Percentiles rank a stretch among this genome's conserved stretches.
These are phyloP conservation scores for Oryza meridionalis DNA, from an alignment of 176 grass and related monocot species.

Conservation along the genomic window DNA sequence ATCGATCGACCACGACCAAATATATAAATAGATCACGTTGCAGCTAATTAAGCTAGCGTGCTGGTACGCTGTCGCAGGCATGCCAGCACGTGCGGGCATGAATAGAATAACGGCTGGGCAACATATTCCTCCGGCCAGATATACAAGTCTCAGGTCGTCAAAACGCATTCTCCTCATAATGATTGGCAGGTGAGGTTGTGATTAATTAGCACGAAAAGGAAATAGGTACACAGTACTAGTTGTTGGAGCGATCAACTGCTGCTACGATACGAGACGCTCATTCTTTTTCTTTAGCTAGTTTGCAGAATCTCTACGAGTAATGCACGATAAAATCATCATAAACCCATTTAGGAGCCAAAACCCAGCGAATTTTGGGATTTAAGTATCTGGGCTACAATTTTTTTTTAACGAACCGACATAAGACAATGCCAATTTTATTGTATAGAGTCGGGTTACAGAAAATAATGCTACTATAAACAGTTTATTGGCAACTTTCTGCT, in stretches of 20 bases:
- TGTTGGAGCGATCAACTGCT: neutral
- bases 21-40: neutral
- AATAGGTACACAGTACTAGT: neutral
- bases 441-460: neutral
- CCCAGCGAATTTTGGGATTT: neutral
- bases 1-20: neutral
- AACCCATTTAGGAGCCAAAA: neutral
- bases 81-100: neutral
- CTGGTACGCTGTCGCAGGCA: neutral
- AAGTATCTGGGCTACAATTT: neutral
- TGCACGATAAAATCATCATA: neutral
- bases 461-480: neutral
- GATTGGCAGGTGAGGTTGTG: neutral
- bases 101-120: neutral
- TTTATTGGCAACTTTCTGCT: neutral
- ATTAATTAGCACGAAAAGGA: neutral
- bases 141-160: neutral
- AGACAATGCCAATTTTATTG: no score
- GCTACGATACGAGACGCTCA: neutral
- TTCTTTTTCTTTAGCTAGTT: neutral
- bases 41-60: neutral
- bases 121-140: neutral
- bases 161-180: conserved; percentile 2
- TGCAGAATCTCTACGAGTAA: neutral
- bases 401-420: no score